Conservation (phyloP, 495 filamentous ascomycete genomes). For the Hyaloscypha bicolor region DNA sequence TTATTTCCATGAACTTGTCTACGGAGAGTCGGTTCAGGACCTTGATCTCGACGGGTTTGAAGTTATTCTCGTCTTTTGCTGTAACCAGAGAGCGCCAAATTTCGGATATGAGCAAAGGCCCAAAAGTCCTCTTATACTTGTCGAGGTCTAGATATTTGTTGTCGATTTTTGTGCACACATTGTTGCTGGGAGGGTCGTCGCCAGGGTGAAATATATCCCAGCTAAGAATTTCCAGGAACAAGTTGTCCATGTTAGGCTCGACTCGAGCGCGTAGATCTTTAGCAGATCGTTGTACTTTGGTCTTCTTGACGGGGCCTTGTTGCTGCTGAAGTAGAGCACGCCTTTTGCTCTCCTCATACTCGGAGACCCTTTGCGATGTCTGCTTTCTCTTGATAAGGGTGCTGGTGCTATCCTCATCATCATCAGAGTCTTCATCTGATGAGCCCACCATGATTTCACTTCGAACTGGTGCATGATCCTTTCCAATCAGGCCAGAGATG, state of each 20-base stretch:
- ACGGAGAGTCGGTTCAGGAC: constrained; percentile 83
- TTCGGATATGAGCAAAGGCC: constrained; percentile 87
- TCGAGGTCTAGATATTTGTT: constrained; percentile 72
- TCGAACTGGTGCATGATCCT: constrained; percentile 70
- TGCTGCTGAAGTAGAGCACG: constrained; percentile 49
- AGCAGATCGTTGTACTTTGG: constrained; percentile 70
- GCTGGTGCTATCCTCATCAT: constrained; percentile 53
- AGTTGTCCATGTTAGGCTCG: constrained; percentile 80
- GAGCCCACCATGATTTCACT: constrained; percentile 90
- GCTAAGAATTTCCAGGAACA: constrained; percentile 83
- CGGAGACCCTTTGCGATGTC: constrained; percentile 48
- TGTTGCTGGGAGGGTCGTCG: constrained; percentile 76
- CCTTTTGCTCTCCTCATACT: constrained; percentile 58
- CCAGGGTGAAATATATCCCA: constrained; percentile 93
- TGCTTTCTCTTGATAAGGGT: constrained; percentile 50
- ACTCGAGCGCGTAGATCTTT: constrained; percentile 94
- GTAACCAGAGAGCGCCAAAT: constrained; percentile 95
- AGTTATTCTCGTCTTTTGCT: constrained; percentile 79
- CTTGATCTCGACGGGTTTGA: constrained; percentile 80
- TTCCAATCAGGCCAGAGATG: constrained; percentile 72
- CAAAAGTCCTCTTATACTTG: constrained; percentile 87
- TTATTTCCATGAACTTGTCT: constrained; percentile 90
- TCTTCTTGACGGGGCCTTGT: constrained; percentile 76
- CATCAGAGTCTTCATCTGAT: constrained; percentile 72
- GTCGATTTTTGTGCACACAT: constrained; percentile 72